phyloP scores from a whole-genome alignment of 345 rosid species.

The Zanthoxylum bungeanum region DNA sequence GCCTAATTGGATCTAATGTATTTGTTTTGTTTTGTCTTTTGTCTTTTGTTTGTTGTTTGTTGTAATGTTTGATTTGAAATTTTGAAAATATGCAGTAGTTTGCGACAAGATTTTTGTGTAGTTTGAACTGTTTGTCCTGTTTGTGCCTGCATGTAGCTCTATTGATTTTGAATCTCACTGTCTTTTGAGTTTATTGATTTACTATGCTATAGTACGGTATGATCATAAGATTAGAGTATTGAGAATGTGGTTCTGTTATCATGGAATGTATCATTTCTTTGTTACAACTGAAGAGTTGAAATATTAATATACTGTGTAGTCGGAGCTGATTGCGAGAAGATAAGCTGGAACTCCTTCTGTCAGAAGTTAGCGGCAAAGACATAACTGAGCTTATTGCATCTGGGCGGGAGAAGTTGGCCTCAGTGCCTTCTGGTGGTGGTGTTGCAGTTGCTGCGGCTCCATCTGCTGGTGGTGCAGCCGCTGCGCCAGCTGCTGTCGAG shows the following conservation, averaged over 20 bases:
- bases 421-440: constrained; percentile 65
- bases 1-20: neutral
- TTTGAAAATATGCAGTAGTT: neutral
- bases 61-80: neutral
- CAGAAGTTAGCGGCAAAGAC: too few species aligned
- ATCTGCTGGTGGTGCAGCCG: too few species aligned
- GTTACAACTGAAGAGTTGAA: neutral
- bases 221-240: neutral
- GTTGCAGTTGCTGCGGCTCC: constrained; percentile 40
- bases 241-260: neutral
- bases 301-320: constrained; percentile 31
- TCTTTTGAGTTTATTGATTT: neutral
- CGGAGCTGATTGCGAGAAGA: constrained; percentile 69
- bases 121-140: neutral
- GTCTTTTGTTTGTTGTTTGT: too few species aligned
- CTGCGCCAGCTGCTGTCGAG: too few species aligned
- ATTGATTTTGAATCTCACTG: neutral
- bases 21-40: neutral
- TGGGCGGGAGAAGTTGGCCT: constrained; percentile 79
- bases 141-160: neutral
- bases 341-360: constrained; percentile 54
- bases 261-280: neutral
- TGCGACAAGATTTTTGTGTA: neutral
- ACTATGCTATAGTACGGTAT: neutral
- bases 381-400: too few species aligned